Conservation (phyloP, 306 rosid species). For the Glycine tomentella region DNA sequence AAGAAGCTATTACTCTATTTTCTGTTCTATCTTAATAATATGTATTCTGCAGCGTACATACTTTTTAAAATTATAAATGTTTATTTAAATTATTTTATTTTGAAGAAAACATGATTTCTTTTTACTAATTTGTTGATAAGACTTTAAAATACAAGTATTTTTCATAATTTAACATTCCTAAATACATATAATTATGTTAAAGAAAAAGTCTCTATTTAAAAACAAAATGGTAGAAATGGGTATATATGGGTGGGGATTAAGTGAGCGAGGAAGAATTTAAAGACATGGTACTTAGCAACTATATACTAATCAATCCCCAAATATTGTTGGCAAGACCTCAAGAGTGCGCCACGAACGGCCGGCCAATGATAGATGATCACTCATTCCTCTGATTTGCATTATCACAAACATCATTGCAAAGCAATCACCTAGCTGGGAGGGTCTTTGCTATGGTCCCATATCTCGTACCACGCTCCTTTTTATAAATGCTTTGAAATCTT, state of each 20-base stretch:
- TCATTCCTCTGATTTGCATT: slow-evolving; percentile 34
- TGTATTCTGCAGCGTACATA: too few species aligned
- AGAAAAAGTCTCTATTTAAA: background rate
- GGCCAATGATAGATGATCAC: slow-evolving; percentile 43
- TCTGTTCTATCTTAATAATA: too few species aligned
- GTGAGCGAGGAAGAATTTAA: background rate
- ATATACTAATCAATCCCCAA: background rate
- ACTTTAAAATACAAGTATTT: background rate
- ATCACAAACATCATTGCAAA: slow-evolving; percentile 47
- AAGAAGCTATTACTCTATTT: too few species aligned
- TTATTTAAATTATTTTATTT: too few species aligned
- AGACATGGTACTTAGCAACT: background rate
- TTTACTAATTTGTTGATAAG: too few species aligned
- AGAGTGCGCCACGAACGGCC: slow-evolving; percentile 49
- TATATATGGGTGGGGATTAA: background rate
- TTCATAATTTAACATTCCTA: background rate
- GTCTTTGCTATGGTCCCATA: slow-evolving; percentile 3
- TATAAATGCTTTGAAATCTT: slow-evolving; percentile 30
- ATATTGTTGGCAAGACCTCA: background rate
- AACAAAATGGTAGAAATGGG: background rate
- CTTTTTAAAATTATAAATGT: too few species aligned
- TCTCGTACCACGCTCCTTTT: slow-evolving; percentile 11
- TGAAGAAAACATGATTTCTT: too few species aligned
- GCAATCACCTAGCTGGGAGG: background rate
- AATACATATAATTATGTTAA: background rate